These are phyloP conservation scores for Cordyceps sp. DNA, from an alignment of 2,329 filamentous ascomycete species.

Conservation along the genomic window DNA sequence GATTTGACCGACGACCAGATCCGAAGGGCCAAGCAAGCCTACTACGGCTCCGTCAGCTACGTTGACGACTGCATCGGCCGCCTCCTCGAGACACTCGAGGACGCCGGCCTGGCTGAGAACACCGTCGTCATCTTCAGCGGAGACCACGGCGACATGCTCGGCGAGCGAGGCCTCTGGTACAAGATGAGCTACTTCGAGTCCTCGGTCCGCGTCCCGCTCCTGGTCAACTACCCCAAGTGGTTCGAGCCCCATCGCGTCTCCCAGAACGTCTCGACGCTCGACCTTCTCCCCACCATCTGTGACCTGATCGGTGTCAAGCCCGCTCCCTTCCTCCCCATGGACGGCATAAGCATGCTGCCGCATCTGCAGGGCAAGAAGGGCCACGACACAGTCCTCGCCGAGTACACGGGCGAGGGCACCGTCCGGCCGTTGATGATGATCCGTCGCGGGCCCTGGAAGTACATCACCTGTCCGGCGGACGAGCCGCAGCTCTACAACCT, in stretches of 20 bases:
- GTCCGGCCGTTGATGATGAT: slow-evolving; percentile 90
- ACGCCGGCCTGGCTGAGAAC: slow-evolving; percentile 65
- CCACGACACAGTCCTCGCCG: slow-evolving; percentile 78
- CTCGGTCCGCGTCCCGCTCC: slow-evolving; percentile 74
- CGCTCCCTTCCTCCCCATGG: slow-evolving; percentile 59
- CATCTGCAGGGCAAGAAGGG: slow-evolving; percentile 49
- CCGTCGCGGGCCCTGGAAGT: slow-evolving; percentile 77
- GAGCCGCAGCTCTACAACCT: slow-evolving; percentile 76
- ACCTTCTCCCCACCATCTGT: slow-evolving; percentile 77
- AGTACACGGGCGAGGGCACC: slow-evolving; percentile 90
- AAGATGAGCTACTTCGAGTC: slow-evolving; percentile 97
- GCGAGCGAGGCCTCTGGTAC: slow-evolving; percentile 84
- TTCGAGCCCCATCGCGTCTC: slow-evolving; percentile 62
- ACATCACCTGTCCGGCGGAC: slow-evolving; percentile 71
- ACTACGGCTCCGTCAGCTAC: slow-evolving; percentile 87
- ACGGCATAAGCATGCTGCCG: slow-evolving; percentile 68
- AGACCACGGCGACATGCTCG: slow-evolving; percentile 92
- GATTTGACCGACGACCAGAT: slow-evolving; percentile 75
- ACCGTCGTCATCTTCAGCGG: slow-evolving; percentile 87
- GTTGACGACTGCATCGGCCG: slow-evolving; percentile 86
- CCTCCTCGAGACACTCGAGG: slow-evolving; percentile 59
- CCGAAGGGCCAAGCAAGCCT: slow-evolving; percentile 69
- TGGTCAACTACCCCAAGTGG: slow-evolving; percentile 63
- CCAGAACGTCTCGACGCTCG: slow-evolving; percentile 79
- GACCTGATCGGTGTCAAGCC: slow-evolving; percentile 62